phyloP scores from a whole-genome alignment of 495 filamentous ascomycete genomes.

The Tuber microsphaerosporum region DNA sequence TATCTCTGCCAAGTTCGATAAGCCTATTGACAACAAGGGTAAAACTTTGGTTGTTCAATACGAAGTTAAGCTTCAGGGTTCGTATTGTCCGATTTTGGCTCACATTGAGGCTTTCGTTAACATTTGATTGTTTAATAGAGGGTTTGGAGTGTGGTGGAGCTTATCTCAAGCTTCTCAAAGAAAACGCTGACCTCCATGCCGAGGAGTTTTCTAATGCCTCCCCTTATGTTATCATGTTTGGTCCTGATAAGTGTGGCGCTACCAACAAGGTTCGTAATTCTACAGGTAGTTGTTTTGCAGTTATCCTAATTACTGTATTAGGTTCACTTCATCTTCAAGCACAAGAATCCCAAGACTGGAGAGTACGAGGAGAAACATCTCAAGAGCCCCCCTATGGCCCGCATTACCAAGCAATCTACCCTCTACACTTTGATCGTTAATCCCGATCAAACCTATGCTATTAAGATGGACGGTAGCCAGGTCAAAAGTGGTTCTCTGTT shows the following conservation, averaged over 20 bases:
- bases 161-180: constrained; percentile 97
- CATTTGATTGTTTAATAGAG: constrained; percentile 48
- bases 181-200: constrained; percentile 91
- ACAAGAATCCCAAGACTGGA: constrained; percentile 99
- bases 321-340: constrained; percentile 99
- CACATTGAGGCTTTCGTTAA: constrained; percentile 26
- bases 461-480: constrained; percentile 78
- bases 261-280: constrained; percentile 73
- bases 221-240: constrained; percentile 99
- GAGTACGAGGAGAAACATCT: constrained; percentile 99
- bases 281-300: background rate
- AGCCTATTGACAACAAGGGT: constrained; percentile 93
- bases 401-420: constrained; percentile 80
- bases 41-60: constrained; percentile 97
- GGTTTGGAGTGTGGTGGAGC: constrained; percentile 97
- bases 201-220: constrained; percentile 97
- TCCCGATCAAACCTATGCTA: constrained; percentile 88
- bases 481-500: constrained; percentile 84
- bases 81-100: constrained; percentile 41
- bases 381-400: constrained; percentile 70
- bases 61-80: constrained; percentile 98
- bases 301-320: constrained; percentile 32
- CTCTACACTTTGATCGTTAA: constrained; percentile 95
- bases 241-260: constrained; percentile 97
- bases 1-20: constrained; percentile 97